phyloP scores from a whole-genome alignment of 345 rosid species.

The Rhodamnia rubescens region DNA sequence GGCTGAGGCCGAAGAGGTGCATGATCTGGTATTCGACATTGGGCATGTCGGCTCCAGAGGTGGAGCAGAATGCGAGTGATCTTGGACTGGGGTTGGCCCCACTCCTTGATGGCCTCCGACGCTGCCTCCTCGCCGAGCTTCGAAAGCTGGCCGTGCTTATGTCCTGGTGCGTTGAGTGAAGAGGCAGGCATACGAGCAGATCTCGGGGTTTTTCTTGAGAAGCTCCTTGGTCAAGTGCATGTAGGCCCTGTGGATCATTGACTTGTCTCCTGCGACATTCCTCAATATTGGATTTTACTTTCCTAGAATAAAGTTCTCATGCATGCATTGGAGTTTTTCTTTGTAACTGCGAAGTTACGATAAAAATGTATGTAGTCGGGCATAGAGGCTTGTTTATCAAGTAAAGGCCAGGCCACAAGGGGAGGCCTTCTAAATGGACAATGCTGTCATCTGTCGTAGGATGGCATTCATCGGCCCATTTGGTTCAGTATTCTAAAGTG shows the following conservation, averaged over 20 bases:
- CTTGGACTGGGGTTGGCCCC: slow-evolving; percentile 5
- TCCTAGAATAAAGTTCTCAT: background rate
- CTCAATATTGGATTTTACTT: background rate
- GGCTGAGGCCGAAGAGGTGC: slow-evolving; percentile 2
- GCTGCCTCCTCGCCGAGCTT: slow-evolving; percentile 5
- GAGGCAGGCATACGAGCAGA: background rate
- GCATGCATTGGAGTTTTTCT: background rate
- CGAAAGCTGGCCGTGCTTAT: background rate
- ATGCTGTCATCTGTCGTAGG: too few relatives aligned
- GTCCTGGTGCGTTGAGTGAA: background rate
- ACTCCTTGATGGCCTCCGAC: background rate
- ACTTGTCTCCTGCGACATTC: background rate
- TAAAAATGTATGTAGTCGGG: too few relatives aligned
- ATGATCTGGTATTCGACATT: background rate
- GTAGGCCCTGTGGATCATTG: slow-evolving; percentile 3
- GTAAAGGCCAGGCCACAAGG: too few relatives aligned
- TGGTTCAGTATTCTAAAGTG: too few relatives aligned
- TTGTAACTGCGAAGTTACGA: too few relatives aligned
- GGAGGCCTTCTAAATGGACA: too few relatives aligned
- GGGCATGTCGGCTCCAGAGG: slow-evolving; percentile 1
- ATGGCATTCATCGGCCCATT: too few relatives aligned
- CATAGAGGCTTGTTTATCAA: too few relatives aligned
- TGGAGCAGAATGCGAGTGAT: background rate
- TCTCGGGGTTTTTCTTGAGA: background rate
- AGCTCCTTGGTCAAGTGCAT: background rate